Conservation (phyloP, 2,329 filamentous ascomycete species). For the Colletotrichum higginsianum region DNA sequence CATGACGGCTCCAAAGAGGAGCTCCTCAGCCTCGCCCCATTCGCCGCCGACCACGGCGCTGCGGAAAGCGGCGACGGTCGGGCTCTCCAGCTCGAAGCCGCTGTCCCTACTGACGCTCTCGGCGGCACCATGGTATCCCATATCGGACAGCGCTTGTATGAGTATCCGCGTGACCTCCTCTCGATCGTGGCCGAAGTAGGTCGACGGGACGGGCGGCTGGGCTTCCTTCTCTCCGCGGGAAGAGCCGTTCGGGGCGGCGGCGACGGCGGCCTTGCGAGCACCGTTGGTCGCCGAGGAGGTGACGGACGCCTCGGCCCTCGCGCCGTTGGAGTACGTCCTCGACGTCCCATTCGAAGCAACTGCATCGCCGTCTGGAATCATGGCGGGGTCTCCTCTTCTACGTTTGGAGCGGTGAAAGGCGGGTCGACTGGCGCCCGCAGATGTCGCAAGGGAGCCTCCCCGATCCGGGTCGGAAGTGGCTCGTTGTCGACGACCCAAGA, state of each 20-base stretch:
- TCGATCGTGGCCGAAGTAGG: slow-evolving; percentile 88
- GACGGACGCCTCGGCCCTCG: slow-evolving; percentile 59
- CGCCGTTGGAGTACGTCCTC: slow-evolving; percentile 71
- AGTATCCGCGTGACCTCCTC: slow-evolving; percentile 94
- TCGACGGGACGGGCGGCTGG: slow-evolving; percentile 49
- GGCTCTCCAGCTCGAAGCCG: slow-evolving; percentile 88
- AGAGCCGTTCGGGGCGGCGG: slow-evolving; percentile 41
- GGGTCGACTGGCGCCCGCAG: slow-evolving; percentile 44
- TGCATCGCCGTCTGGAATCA: slow-evolving; percentile 73
- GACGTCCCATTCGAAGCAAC: slow-evolving; percentile 67
- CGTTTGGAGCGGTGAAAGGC: slow-evolving; percentile 55
- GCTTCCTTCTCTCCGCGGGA: slow-evolving; percentile 47
- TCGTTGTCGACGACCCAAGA: slow-evolving; percentile 71
- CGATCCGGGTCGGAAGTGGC: slow-evolving; percentile 57
- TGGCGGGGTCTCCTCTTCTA: slow-evolving; percentile 73
- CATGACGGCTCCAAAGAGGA: slow-evolving; percentile 73
- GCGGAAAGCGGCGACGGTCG: slow-evolving; percentile 88
- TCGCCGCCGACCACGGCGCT: slow-evolving; percentile 83
- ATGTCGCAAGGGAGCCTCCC: slow-evolving; percentile 46
- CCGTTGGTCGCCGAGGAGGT: slow-evolving; percentile 60
- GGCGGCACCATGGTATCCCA: slow-evolving; percentile 88
- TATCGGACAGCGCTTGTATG: slow-evolving; percentile 89
- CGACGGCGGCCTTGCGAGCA: slow-evolving; percentile 48
- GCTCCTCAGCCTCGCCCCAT: slow-evolving; percentile 87
- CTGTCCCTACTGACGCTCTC: slow-evolving; percentile 83